A percentile compares a stretch with the other conserved stretches of the same genome.
These are phyloP conservation scores for Populus deltoides DNA, from an alignment of 345 rosid genomes.

Conservation along the genomic window DNA sequence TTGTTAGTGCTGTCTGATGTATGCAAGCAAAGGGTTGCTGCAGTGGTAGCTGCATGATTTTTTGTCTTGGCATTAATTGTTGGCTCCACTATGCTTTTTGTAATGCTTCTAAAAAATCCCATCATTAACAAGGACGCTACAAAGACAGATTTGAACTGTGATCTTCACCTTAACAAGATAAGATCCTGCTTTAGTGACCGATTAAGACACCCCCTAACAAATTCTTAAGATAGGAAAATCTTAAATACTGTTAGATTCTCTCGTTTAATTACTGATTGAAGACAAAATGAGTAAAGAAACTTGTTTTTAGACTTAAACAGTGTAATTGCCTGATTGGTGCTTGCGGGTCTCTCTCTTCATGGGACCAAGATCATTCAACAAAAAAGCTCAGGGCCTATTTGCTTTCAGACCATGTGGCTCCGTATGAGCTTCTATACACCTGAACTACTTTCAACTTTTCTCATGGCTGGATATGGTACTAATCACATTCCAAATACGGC, in stretches of 20 bases:
- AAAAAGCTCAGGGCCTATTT: neutral
- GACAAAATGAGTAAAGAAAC: constrained; percentile 1
- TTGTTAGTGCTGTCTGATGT: neutral
- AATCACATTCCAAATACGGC: neutral
- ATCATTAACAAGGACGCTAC: constrained; percentile 15
- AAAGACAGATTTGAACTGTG: constrained; percentile 16
- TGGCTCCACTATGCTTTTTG: constrained; percentile 19
- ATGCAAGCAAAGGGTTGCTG: neutral
- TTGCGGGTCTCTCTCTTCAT: neutral
- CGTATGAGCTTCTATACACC: neutral
- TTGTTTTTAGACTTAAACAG: constrained; percentile 10
- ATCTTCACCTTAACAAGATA: constrained; percentile 11
- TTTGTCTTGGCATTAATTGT: constrained; percentile 13
- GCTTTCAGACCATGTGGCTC: constrained; percentile 2
- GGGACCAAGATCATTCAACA: constrained; percentile 4
- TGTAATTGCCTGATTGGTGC: neutral
- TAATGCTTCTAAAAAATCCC: constrained; percentile 29
- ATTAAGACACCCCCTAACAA: neutral
- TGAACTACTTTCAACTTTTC: neutral
- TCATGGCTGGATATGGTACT: neutral
- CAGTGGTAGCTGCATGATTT: constrained; percentile 8
- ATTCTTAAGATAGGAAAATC: neutral
- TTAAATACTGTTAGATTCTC: neutral
- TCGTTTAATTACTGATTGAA: too few relatives aligned
- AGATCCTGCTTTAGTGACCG: constrained; percentile 9